Evolutionary conservation across 2,329 filamentous ascomycete species (phyloP), one percentile per base, ranked within the genome.

Genomic region (Phaeosphaeria sp.): DNA sequence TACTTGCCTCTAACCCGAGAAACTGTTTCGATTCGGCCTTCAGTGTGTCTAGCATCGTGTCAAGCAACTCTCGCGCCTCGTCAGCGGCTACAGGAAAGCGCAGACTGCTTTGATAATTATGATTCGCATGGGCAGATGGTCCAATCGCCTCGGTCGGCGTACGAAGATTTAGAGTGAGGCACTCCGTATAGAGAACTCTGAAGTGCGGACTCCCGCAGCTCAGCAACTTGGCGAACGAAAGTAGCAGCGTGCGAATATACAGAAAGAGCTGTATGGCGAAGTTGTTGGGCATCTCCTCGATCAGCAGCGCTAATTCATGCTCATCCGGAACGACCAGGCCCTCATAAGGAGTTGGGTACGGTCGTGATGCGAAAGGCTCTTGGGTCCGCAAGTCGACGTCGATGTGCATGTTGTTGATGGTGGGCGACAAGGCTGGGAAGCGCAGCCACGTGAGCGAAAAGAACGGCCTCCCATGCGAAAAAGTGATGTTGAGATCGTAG

Each of bases 401-500:
- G 53, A 74, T 68, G 40, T 63, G 51, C 1, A 74, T 57, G 22
- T 71, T 63, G 33, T 73, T 73, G 30, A 74, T 66, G 2, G 65
- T 67, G 9, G 69, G 62, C 30, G 68, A 73, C 20, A 74, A 56
- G 15, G 61, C 69, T 18, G 71, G 63, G 51, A 74, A 71, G 13
- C 56, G 63, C 25, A 68, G 54, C 72, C 72, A 74, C 6, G 65
- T 69, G 21, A 74, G 50, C 6, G 68, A 70, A 21, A 73, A 74
- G 56, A 68, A 74, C 2, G 72, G 72, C n/a, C 71, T 66, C n/a
- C 72, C 72, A 49, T 74, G 71, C 3, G 68, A 73, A 51, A 74
- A 73, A 0, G 65, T 66, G 7, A 73, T 65, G 45, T 68, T 62
- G 46, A 73, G 49, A 57, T 71, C 67, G 54, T 74, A 74, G 5